Conservation (phyloP, 768 basidiomycete species). For the Exsudoporus frostii region DNA sequence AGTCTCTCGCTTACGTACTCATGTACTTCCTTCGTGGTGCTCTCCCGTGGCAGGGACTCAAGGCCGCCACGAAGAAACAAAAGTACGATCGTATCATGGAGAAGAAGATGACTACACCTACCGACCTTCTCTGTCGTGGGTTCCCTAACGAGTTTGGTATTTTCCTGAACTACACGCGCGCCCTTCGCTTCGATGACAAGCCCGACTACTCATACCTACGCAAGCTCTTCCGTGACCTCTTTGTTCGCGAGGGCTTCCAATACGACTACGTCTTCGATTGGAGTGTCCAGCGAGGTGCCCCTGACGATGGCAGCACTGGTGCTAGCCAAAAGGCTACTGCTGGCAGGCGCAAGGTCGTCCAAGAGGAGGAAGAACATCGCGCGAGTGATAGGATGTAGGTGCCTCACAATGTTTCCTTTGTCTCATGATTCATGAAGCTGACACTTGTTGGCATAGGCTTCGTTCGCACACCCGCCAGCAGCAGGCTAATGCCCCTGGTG, state of each 20-base stretch:
- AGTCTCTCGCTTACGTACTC: constrained; percentile 97
- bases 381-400: constrained; percentile 80
- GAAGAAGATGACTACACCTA: constrained; percentile 99
- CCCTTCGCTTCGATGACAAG: constrained; percentile 99
- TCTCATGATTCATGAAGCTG: constrained; percentile 10
- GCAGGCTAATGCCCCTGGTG: constrained; percentile 51
- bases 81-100: constrained; percentile 99
- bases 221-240: constrained; percentile 98
- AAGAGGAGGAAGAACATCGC: constrained; percentile 83
- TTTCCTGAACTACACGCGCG: constrained; percentile 98
- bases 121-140: constrained; percentile 95
- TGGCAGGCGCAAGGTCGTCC: constrained; percentile 75
- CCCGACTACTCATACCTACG: constrained; percentile 99
- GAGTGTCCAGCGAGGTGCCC: constrained; percentile 79
- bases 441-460: constrained; percentile 48
- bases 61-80: constrained; percentile 99
- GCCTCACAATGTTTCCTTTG: constrained; percentile 19
- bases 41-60: constrained; percentile 98
- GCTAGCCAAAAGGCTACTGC: constrained; percentile 60
- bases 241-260: constrained; percentile 96
- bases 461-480: constrained; percentile 86
- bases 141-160: constrained; percentile 99
- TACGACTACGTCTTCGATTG: constrained; percentile 99
- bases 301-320: constrained; percentile 61
- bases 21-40: constrained; percentile 99